These are phyloP conservation scores for Naegleria fowleri DNA, from an alignment of 208 protist genomes.

Conservation along the genomic window DNA sequence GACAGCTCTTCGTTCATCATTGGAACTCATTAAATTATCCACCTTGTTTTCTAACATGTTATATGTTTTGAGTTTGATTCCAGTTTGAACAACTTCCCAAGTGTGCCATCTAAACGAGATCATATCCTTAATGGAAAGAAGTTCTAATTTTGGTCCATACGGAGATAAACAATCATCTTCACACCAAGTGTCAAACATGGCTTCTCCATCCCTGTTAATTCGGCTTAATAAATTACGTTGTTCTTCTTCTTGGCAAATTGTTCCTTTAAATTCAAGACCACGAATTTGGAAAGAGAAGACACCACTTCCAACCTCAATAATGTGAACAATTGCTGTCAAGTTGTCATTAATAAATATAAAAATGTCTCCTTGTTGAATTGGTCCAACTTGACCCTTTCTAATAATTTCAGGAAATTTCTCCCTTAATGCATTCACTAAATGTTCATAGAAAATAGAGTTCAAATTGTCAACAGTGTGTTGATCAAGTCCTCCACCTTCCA, in stretches of 20 bases:
- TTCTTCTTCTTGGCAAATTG: conserved; percentile 20
- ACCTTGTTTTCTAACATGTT: conserved; percentile 9
- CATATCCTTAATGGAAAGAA: background rate
- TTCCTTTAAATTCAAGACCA: conserved; percentile 26
- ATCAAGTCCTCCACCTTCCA: background rate
- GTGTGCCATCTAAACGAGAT: background rate
- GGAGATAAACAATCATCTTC: background rate
- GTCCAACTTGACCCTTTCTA: background rate
- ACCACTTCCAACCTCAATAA: conserved; percentile 27
- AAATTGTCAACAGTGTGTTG: background rate
- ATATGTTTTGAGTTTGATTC: background rate
- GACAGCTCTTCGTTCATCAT: background rate
- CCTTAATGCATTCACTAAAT: background rate
- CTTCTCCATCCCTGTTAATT: background rate
- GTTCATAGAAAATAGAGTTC: conserved; percentile 24
- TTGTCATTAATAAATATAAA: conserved; percentile 20
- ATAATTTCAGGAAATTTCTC: background rate
- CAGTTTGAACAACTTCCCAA: background rate
- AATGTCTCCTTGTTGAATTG: background rate
- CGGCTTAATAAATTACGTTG: background rate
- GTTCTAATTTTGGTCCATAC: background rate
- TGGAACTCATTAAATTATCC: background rate
- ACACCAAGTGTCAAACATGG: background rate
- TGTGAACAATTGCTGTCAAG: background rate
- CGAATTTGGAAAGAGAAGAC: background rate